Base-by-base conservation (phyloP, 352 stramenopile genomes). In the Globisporangium barbulae region DNA sequence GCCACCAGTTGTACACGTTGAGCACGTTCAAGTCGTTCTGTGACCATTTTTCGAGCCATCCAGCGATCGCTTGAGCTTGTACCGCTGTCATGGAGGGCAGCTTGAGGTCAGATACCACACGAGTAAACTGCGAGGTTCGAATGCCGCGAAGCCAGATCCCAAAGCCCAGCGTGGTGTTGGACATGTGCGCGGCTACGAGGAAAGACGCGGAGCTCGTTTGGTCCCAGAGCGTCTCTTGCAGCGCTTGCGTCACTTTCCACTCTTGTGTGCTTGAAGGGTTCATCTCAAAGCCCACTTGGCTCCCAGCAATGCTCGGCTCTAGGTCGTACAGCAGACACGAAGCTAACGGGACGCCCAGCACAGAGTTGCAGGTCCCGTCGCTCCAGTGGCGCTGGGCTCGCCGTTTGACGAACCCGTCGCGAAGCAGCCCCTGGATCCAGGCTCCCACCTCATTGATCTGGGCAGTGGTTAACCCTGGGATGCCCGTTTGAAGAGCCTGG, bases 211-310 rank as follows among this genome's bases (percentile, higher is more conserved):
- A 28, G 22, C 66, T 73, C 0, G 68, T 49, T 28, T 61, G 48
- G 65, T 74, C 25, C 79, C 81, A 79, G 19, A 76, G 22, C 12
- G 67, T 52, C 45, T 82, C 76, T 28, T 73, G 68, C 8, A 71
- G 28, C 1, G 53, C 28, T 33, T 73, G 69, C 0, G 59, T 60
- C 19, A 84, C 59, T 12, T 53, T 53, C 33, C 70, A 69, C 0
- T 52, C 50, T 0, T 39, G 5, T 7, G 71, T 59, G n/a, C 52
- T 60, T 1, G 39, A 53, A 1, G 78, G 71, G 53, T 91, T 88
- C 72, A 90, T 84, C 57, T 93, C 84, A 33, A 91, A 91, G 0
- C 84, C 81, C 0, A 59, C 21, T 56, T 91, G 79, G 1, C 73
- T 53, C 4, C 75, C 76, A 6, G 65, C 49, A 15, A 89, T 72